These are phyloP conservation scores for Fomitopsis palustris DNA, from an alignment of 1,284 basidiomycete species.

Conservation along the genomic window DNA sequence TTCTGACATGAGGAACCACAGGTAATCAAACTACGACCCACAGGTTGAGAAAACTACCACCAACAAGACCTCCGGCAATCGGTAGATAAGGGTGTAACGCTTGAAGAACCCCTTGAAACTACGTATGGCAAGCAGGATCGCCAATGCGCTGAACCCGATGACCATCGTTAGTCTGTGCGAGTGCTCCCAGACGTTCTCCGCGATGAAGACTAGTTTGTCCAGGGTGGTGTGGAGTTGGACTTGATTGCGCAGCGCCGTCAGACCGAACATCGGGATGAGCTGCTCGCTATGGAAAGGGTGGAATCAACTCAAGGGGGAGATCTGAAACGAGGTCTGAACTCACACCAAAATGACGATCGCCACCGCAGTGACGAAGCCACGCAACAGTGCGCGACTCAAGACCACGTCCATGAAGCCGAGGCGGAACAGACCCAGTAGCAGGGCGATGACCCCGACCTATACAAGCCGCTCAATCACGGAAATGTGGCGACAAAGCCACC, in stretches of 20 bases:
- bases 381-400: conserved; percentile 82
- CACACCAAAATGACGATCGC: conserved; percentile 74
- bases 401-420: conserved; percentile 95
- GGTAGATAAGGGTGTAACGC: conserved; percentile 65
- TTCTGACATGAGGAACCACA: not conserved
- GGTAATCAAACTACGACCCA: conserved; percentile 35
- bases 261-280: conserved; percentile 77
- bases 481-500: not conserved
- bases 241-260: conserved; percentile 52
- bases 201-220: conserved; percentile 77
- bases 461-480: not conserved
- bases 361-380: conserved; percentile 85
- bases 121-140: conserved; percentile 60
- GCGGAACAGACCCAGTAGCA: conserved; percentile 82
- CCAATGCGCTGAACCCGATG: conserved; percentile 69
- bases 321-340: conserved; percentile 20
- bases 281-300: conserved; percentile 55
- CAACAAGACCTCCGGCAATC: conserved; percentile 81
- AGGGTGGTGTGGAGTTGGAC: conserved; percentile 63
- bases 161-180: conserved; percentile 65
- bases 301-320: not conserved
- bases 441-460: conserved; percentile 85
- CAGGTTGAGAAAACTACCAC: conserved; percentile 78
- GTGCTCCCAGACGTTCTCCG: conserved; percentile 55
- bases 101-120: conserved; percentile 51